Evolutionary conservation across 345 rosid genomes (phyloP).

Genomic region (Cardiospermum halicacabum): DNA sequence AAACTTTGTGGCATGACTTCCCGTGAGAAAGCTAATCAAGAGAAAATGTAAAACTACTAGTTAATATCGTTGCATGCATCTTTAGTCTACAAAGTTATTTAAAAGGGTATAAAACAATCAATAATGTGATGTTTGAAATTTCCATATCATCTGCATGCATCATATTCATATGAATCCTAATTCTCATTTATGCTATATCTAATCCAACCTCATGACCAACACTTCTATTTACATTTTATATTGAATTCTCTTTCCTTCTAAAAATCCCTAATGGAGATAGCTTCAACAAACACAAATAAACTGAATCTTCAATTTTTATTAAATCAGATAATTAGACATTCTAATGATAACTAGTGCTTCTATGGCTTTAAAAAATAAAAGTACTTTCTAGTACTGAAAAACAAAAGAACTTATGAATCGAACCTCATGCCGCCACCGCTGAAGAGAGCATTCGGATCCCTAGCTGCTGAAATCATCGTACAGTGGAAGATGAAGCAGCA

Average conservation of each 20-base stretch:
- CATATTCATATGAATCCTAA: not conserved
- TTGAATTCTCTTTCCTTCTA: not conserved
- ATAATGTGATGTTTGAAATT: not conserved
- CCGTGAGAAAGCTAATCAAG: conserved; percentile 30
- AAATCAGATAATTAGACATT: not conserved
- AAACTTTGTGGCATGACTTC: conserved; percentile 27
- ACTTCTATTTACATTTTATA: not conserved
- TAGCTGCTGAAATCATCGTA: conserved; percentile 21
- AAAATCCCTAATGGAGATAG: not conserved
- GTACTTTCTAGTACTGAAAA: no score
- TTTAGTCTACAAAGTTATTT: no score
- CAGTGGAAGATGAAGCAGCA: conserved; percentile 20
- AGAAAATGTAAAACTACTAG: not conserved
- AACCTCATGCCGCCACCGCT: conserved; percentile 57
- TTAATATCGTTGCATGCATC: not conserved
- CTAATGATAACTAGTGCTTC: not conserved
- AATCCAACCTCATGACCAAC: not conserved
- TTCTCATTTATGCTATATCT: not conserved
- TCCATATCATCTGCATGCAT: not conserved
- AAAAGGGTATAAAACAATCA: not conserved
- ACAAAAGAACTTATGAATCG: not conserved
- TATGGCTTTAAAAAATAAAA: not conserved
- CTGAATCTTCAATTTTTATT: no score
- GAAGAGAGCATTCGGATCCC: conserved; percentile 29
- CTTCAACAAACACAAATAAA: no score